Evolutionary conservation across 2,329 filamentous ascomycete genomes (phyloP).

Genomic region (Penicillium sp.): DNA sequence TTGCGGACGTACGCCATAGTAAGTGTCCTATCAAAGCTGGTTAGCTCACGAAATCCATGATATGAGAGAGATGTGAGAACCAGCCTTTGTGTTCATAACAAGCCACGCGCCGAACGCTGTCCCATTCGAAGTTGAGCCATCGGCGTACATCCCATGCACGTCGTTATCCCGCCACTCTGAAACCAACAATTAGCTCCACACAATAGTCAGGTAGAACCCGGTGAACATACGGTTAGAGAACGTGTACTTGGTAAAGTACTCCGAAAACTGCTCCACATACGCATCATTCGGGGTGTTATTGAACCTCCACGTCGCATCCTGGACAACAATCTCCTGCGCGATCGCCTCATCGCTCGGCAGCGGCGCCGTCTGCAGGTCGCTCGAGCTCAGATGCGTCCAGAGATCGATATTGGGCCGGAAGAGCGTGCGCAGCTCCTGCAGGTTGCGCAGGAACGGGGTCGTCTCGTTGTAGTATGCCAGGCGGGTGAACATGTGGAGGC

Average conservation of each 20-base stretch:
- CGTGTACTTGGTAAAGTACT: slow-evolving; percentile 71
- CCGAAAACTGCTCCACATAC: slow-evolving; percentile 60
- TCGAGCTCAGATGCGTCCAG: slow-evolving; percentile 68
- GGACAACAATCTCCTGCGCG: slow-evolving; percentile 57
- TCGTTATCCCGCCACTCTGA: slow-evolving; percentile 60
- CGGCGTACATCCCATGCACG: slow-evolving; percentile 61
- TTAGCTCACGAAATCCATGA: background rate
- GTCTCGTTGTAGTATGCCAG: slow-evolving; percentile 64
- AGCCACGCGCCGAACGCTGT: slow-evolving; percentile 65
- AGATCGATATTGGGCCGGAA: slow-evolving; percentile 64
- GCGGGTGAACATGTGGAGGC: slow-evolving; percentile 66
- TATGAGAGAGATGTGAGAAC: slow-evolving; percentile 25
- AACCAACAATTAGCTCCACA: background rate
- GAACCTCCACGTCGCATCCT: slow-evolving; percentile 68
- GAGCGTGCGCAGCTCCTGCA: slow-evolving; percentile 66
- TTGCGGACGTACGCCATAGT: slow-evolving; percentile 30
- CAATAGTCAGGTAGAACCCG: background rate
- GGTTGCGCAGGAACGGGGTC: slow-evolving; percentile 60
- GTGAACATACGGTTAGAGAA: slow-evolving; percentile 54
- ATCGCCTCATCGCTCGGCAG: slow-evolving; percentile 46
- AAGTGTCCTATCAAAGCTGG: slow-evolving; percentile 28
- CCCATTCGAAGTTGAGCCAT: slow-evolving; percentile 56
- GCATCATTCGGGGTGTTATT: slow-evolving; percentile 59
- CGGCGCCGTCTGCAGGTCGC: slow-evolving; percentile 60
- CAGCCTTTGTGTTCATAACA: slow-evolving; percentile 68